Base-by-base conservation (phyloP, 148 eudicot genomes). In the Camellia sinensis region DNA sequence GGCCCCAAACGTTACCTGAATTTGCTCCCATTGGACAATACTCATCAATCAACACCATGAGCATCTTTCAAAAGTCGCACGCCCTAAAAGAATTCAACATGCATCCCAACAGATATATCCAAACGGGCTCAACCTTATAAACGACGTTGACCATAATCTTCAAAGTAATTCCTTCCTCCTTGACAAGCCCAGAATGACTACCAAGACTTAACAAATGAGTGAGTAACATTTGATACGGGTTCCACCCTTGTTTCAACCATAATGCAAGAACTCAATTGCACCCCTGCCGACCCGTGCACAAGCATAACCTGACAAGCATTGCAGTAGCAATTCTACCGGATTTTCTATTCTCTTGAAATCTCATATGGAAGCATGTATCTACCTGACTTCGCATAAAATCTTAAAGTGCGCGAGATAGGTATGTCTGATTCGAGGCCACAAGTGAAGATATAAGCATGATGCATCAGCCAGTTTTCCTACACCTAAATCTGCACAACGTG, bases 51-150 rank as follows among this genome's bases (percentile, higher is more conserved):
- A 88, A 65, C 37, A 7, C n/a, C 56, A 80, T 69, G 40, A 9
- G 91, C 91, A 59, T 83, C 87, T 29, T 83, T 65, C 67, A 88
- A 48, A 15, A 46, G 57, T 63, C 89, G 79, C 78, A 66, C 89
- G 88, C 2, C 91, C 91, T 50, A 86, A 76, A 44, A 88, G 82
- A 74, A n/a, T n/a, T 86, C 91, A 76, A 88, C 78, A 84, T 83
- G 61, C 91, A 86, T 9, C n/a, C n/a, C n/a, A n/a, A n/a, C n/a
- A n/a, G 87, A 88, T n/a, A 86, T 86, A 81, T 86, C 89, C 57
- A 88, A 52, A 73, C 85, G 13, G 86, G 89, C 22, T 81, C 73
- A 64, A 86, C 74, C 21, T 84, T 75, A 88, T 84, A 86, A 74
- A 80, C 80, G n/a, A 8, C 79, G n/a, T 14, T 7, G 69, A 75